Evolutionary conservation across 768 basidiomycete genomes (phyloP), one percentile per base, ranked within the genome.

Genomic region (Lactarius indigo): DNA sequence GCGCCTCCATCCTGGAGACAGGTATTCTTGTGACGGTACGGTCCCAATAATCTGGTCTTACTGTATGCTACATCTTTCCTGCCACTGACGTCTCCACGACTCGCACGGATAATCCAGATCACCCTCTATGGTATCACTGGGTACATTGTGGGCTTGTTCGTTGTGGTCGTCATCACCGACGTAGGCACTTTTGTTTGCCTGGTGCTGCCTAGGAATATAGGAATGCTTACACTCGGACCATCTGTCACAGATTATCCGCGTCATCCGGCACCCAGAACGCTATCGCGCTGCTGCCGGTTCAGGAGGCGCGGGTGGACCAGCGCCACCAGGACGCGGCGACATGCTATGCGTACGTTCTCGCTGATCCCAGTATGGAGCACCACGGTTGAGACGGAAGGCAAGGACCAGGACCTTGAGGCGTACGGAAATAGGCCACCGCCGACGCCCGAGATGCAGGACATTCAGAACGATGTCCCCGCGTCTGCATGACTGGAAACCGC

Each of bases 271-370:
- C 76, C 95, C 95, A 20, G 95, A 97, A 73, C 85, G 92, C 61
- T 98, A 97, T 74, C 94, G 76, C 47, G 78, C 75, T 5, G 76
- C 73, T 30, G 80, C 78, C 23, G 79, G 78, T 9, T 70, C 73
- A 28, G 80, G 81, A 39, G 89, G 89, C 73, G 88, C 86, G 59
- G 62, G 64, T 20, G 68, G 69, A 42, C 28, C 54, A 13, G 8
- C 12, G 7, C 10, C 35, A 1, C 35, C 35, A 0, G 68, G 70
- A 17, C 70, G 64, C 42, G 65, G 64, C 12, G 59, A 47, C 23
- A 63, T 69, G 12, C 82, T 98, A 1, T 87, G 92, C 23, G 96
- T 96, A 97, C 94, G 4, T 97, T 98, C 79, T 95, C 96, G 5
- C 79, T 97, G 68, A 89, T 96, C 77, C 77, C 94, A 94, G 75